A percentile compares a stretch with the other conserved stretches of the same genome.
phyloP scores from a whole-genome alignment of 2,329 filamentous ascomycete genomes.

The Fusarium torulosum region DNA sequence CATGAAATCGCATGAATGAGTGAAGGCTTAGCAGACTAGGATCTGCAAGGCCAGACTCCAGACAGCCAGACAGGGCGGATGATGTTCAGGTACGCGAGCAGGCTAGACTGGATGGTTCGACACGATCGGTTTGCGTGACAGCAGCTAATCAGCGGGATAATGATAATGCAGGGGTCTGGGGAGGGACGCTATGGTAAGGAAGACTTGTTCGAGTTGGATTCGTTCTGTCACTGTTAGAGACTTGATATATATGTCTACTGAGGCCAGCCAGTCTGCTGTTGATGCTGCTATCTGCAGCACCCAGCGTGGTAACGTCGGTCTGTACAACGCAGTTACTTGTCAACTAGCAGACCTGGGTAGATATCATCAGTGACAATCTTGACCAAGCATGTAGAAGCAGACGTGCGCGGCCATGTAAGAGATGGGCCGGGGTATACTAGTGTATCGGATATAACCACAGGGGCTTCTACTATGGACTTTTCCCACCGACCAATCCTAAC shows the following conservation, averaged over 20 bases:
- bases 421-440: constrained; percentile 20
- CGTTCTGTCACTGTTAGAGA: constrained; percentile 2
- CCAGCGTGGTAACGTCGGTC: background rate
- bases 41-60: background rate
- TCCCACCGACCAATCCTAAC: constrained; percentile 5
- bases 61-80: constrained; percentile 5
- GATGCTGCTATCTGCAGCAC: background rate
- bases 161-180: constrained; percentile 3
- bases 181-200: constrained; percentile 9
- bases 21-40: background rate
- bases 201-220: constrained; percentile 10
- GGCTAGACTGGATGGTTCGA: constrained; percentile 15
- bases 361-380: background rate
- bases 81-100: constrained; percentile 32
- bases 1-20: constrained; percentile 22
- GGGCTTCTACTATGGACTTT: constrained; percentile 30
- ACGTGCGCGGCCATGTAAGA: constrained; percentile 12
- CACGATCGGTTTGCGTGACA: constrained; percentile 1
- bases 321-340: background rate
- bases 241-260: background rate
- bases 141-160: constrained; percentile 14
- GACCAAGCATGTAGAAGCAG: background rate
- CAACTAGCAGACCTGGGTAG: background rate
- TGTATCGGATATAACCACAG: constrained; percentile 33
- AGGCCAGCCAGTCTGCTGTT: background rate